Evolutionary conservation across 2,329 filamentous ascomycete species (phyloP), one percentile per base, ranked within the genome.

Genomic region (Nakataea oryzae): DNA sequence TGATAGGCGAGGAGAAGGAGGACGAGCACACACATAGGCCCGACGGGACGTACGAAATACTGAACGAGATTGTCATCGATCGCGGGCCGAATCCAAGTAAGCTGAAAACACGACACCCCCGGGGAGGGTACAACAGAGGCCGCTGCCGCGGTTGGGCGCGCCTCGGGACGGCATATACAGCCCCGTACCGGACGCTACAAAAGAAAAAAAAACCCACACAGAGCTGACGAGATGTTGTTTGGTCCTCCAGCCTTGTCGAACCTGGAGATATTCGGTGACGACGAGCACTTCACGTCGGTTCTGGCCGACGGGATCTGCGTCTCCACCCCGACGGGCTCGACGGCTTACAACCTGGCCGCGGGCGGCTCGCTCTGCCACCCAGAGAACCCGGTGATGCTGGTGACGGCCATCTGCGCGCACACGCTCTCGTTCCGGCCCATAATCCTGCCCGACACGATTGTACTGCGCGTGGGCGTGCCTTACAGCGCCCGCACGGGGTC

Each of bases 31-130:
- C 93, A 0, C 95, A 97, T 76, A 83, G 79, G 55, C 93, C 93
- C 0, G 91, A 95, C 68, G 86, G 86, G 54, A 93, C 90, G 1
- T 91, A 87, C 72, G 91, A 96, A 74, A 96, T 97, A 63, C 77
- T 99, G 65, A 99, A 99, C 69, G 95, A 99, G 72, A 86, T 97
- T n/a, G 93, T 99, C 11, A 86, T 97, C 32, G 95, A 99, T 70
- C 84, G 95, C 24, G 95, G 95, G 0, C 95, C 95, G 8, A 97
- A 96, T 74, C 86, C 93, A 57, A 96, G 89, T 91, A 78, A 78
- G 87, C 30, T 27, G 56, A 47, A 50, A 7, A 50, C 41, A n/a
- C 17, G 17, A 50, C 21, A 17, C 41, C 34, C 9, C 21, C 21
- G n/a, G n/a, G n/a, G n/a, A n/a, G n/a, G n/a, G n/a, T 27, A 27